These are phyloP conservation scores for Phaeodactylum tricornutum DNA, from an alignment of 108 stramenopile genomes.

Conservation along the genomic window DNA sequence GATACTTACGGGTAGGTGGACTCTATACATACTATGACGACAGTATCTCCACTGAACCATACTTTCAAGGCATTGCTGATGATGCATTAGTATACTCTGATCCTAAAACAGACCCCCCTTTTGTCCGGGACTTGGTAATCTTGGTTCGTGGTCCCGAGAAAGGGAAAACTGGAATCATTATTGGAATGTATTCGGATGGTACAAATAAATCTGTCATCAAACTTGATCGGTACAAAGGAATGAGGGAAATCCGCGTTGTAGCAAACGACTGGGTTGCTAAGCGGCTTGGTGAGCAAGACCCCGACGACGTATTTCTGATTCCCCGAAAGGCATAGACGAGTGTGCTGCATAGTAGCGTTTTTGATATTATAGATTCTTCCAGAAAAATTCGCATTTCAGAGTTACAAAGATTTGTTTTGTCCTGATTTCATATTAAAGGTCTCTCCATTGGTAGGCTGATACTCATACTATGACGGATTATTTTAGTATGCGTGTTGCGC, in stretches of 20 bases:
- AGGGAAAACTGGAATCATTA: slow-evolving; percentile 78
- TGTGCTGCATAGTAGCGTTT: no score
- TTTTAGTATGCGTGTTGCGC: no score
- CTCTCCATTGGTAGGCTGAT: no score
- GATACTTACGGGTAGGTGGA: slow-evolving; percentile 71
- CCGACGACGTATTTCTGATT: slow-evolving; percentile 81
- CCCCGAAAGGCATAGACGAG: no score
- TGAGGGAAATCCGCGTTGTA: slow-evolving; percentile 73
- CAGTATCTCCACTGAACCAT: slow-evolving; percentile 50
- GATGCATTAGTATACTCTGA: slow-evolving; percentile 60
- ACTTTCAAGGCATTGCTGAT: slow-evolving; percentile 45
- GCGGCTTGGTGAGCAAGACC: slow-evolving; percentile 77
- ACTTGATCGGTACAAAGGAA: slow-evolving; percentile 62
- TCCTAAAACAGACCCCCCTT: slow-evolving; percentile 68
- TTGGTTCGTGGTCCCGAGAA: slow-evolving; percentile 70
- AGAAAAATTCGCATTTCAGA: no score
- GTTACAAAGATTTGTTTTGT: no score
- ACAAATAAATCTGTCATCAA: slow-evolving; percentile 59
- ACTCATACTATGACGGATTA: no score
- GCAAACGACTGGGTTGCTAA: slow-evolving; percentile 66
- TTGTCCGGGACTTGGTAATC: slow-evolving; percentile 72
- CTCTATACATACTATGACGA: slow-evolving; percentile 78
- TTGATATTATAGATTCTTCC: no score
- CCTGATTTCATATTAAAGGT: no score
- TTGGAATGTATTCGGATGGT: slow-evolving; percentile 69